Evolutionary conservation across 108 stramenopile species (phyloP).

Genomic region (Cyclostephanos invisitatus): DNA sequence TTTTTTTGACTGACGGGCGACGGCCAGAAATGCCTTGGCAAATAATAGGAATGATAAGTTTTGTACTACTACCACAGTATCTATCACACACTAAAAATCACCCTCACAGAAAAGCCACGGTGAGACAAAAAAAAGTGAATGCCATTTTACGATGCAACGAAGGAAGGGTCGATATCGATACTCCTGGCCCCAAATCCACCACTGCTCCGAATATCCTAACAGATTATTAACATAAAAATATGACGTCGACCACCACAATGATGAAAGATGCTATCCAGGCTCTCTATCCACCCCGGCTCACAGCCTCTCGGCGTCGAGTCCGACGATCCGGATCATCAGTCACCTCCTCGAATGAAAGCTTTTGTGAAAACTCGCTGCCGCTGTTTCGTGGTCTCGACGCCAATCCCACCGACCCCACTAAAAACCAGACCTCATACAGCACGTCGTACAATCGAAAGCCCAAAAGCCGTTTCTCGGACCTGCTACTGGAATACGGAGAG

Average conservation of each 20-base stretch:
- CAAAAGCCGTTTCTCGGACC: constrained; percentile 63
- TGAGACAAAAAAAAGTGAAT: too few relatives aligned
- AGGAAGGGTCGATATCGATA: too few relatives aligned
- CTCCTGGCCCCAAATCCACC: too few relatives aligned
- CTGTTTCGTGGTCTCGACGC: constrained; percentile 1
- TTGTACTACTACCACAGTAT: too few relatives aligned
- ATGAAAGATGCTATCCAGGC: constrained; percentile 66
- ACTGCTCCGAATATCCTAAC: too few relatives aligned
- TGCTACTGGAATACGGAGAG: constrained; percentile 84
- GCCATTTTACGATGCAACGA: too few relatives aligned
- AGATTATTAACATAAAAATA: too few relatives aligned
- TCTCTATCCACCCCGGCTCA: constrained; percentile 56
- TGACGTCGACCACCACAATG: constrained; percentile 12
- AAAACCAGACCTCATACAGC: neutral
- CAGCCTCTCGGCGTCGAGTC: constrained; percentile 41
- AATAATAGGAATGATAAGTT: too few relatives aligned
- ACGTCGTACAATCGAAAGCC: constrained; percentile 6
- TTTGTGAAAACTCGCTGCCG: constrained; percentile 1
- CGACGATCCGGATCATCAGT: constrained; percentile 28
- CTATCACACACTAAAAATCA: too few relatives aligned
- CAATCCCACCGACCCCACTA: neutral
- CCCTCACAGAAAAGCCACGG: too few relatives aligned
- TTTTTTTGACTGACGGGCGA: too few relatives aligned
- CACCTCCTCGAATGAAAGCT: constrained; percentile 1
- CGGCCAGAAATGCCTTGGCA: too few relatives aligned